Evolutionary conservation across 345 rosid genomes (phyloP).

Genomic region (Cardamine occulta): DNA sequence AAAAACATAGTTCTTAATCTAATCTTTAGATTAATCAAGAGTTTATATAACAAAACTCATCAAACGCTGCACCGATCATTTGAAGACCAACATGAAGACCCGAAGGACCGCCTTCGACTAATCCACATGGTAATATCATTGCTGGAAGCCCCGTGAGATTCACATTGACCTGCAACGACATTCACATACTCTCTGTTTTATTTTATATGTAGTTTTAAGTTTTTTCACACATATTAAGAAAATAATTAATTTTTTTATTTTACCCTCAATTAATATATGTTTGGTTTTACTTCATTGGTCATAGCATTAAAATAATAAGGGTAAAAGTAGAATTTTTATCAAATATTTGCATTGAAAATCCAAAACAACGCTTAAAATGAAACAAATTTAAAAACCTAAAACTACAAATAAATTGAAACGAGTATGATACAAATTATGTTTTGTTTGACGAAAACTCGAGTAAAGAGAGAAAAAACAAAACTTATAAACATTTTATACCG

Average conservation of each 20-base stretch:
- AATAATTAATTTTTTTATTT: too few relatives aligned
- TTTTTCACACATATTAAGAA: too few relatives aligned
- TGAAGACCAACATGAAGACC: conserved; percentile 95
- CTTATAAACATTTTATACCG: conserved; percentile 50
- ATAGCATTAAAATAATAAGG: too few relatives aligned
- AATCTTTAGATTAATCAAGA: not conserved
- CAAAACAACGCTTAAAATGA: too few relatives aligned
- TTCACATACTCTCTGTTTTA: too few relatives aligned
- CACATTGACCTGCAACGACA: conserved; percentile 75
- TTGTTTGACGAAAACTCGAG: not conserved
- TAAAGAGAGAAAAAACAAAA: not conserved
- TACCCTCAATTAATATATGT: too few relatives aligned
- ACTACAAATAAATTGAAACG: too few relatives aligned
- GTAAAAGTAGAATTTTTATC: too few relatives aligned
- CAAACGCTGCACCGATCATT: conserved; percentile 88
- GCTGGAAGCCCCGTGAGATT: conserved; percentile 93
- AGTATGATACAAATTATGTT: not conserved
- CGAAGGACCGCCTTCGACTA: conserved; percentile 71
- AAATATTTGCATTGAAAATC: too few relatives aligned
- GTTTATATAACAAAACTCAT: conserved; percentile 58
- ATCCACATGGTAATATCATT: conserved; percentile 87
- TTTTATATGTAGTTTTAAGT: too few relatives aligned
- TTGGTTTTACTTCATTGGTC: too few relatives aligned
- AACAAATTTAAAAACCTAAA: too few relatives aligned
- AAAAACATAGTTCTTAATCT: not conserved